Base-by-base conservation (phyloP, 75 land plant species). In the Sequoia sempervirens region DNA sequence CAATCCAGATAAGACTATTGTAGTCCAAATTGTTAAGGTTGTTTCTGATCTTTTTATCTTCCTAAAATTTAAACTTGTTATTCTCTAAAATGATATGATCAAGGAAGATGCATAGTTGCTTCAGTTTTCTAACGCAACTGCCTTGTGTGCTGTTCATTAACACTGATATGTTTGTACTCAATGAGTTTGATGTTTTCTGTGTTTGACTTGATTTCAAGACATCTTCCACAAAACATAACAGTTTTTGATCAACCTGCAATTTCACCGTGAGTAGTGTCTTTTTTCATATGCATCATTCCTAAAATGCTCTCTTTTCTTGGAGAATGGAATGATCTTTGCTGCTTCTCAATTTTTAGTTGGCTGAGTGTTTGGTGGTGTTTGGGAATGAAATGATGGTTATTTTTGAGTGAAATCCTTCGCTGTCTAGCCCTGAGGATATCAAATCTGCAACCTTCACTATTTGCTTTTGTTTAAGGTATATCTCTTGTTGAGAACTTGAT, bases 21-120 rank as follows among this genome's bases (percentile, higher is more conserved):
- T 94, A 23, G 96, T 97, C 40, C 95, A 97, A 84, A 88, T 97
- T 86, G 92, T 89, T 34, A 97, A 94, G 99, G 99, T 97, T 52
- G 37, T 80, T 32, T 4, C n/a, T 45, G 46, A 38, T 78, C 50
- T 43, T 43, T 43, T 68, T 23, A 41, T 41, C 41, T 26, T n/a
- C 26, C 28, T 23, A 45, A 26, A 75, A 43, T 80, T 80, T 18
- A 17, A 80, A 17, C 26, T 34, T 53, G 13, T 8, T 10, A 64
- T 69, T 75, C 30, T 83, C 41, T 82, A 20, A 8, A 37, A 36
- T 69, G 82, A 30, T 8, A 30, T 43, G 32, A 40, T 58, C 5
- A 26, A 41, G 30, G 72, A 75, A 69, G 84, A 37, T 69, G 47
- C 4, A 78, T 45, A 26, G 30, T 43, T 45, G 23, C 79, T 76